phyloP scores from a whole-genome alignment of 129 eudicot species.

The Escallonia herrerae region DNA sequence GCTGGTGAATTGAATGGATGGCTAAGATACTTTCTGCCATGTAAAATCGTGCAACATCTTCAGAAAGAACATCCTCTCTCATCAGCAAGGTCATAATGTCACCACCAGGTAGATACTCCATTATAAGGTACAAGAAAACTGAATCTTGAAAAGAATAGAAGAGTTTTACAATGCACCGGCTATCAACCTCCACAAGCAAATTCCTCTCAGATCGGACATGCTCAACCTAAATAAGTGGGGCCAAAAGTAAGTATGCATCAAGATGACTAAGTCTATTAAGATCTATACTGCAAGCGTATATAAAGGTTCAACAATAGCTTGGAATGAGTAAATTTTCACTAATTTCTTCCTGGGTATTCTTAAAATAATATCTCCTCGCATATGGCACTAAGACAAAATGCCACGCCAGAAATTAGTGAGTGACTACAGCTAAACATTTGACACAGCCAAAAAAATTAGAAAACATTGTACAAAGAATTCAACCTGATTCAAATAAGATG shows the following conservation, averaged over 20 bases:
- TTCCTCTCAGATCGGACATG: constrained; percentile 93
- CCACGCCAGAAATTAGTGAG: too few relatives aligned
- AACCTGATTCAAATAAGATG: too few relatives aligned
- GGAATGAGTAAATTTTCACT: too few relatives aligned
- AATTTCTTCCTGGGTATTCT: too few relatives aligned
- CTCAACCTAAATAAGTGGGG: constrained; percentile 45
- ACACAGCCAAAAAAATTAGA: too few relatives aligned
- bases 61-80: constrained; percentile 85
- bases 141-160: constrained; percentile 89
- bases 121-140: constrained; percentile 75
- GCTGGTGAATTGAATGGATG: constrained; percentile 78
- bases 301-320: too few relatives aligned
- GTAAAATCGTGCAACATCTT: constrained; percentile 89
- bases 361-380: too few relatives aligned
- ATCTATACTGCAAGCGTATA: too few relatives aligned
- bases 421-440: too few relatives aligned
- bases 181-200: constrained; percentile 90
- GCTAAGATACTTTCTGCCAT: constrained; percentile 90
- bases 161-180: constrained; percentile 87
- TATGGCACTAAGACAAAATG: too few relatives aligned
- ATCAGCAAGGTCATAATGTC: constrained; percentile 87
- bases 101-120: constrained; percentile 97
- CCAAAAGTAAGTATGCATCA: background rate
- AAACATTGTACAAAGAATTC: too few relatives aligned
- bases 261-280: background rate